A percentile compares a stretch with the other conserved stretches of the same genome.
These are phyloP conservation scores for Leptographium lundbergii DNA, from an alignment of 2,329 filamentous ascomycete genomes.

Conservation along the genomic window DNA sequence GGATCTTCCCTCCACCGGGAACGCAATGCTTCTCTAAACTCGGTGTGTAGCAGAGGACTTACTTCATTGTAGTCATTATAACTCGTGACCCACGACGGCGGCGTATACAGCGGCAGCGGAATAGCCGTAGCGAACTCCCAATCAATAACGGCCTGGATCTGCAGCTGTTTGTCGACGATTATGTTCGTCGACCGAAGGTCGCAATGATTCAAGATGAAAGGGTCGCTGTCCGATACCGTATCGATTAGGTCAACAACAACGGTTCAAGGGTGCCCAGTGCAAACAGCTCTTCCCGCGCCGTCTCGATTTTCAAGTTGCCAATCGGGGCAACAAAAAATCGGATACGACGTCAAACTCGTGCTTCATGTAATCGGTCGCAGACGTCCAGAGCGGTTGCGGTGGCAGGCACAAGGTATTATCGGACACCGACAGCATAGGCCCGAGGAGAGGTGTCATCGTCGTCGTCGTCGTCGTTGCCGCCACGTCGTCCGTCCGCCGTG, in stretches of 20 bases:
- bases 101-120: slow-evolving; percentile 7
- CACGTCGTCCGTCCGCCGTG: slow-evolving; percentile 3
- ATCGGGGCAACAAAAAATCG: slow-evolving; percentile 3
- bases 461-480: neutral
- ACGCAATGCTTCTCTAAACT: neutral
- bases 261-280: slow-evolving; percentile 9
- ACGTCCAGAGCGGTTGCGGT: slow-evolving; percentile 1
- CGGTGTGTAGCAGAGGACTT: neutral
- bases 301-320: slow-evolving; percentile 5
- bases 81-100: slow-evolving; percentile 12
- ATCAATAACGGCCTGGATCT: slow-evolving; percentile 16
- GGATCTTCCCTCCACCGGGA: neutral
- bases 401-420: slow-evolving; percentile 4
- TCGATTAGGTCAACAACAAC: neutral
- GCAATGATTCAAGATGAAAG: slow-evolving; percentile 14
- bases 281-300: slow-evolving; percentile 11
- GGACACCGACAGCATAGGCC: slow-evolving; percentile 11
- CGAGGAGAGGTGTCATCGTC: slow-evolving; percentile 1
- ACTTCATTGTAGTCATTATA: neutral
- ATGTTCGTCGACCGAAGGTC: slow-evolving; percentile 16
- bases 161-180: slow-evolving; percentile 15
- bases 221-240: neutral
- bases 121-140: slow-evolving; percentile 15
- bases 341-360: slow-evolving; percentile 5
- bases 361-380: slow-evolving; percentile 1